A percentile compares a stretch with the other conserved stretches of the same genome.
phyloP scores from a whole-genome alignment of 805 yeast species.

The Candida pseudofarinosa region DNA sequence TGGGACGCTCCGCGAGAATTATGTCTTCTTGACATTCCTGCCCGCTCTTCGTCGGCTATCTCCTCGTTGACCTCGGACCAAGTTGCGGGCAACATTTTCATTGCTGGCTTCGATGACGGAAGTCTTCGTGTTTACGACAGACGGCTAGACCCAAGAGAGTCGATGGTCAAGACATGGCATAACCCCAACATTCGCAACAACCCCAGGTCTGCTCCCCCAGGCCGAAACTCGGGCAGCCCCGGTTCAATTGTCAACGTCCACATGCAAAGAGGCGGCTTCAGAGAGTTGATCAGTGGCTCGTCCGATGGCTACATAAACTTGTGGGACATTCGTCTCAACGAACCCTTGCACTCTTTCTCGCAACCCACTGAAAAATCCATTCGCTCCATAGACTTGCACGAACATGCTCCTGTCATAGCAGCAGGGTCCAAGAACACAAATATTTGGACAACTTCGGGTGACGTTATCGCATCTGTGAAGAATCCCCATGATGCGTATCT shows the following conservation, averaged over 20 bases:
- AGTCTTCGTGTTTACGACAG: conserved; percentile 87
- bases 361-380: conserved; percentile 48
- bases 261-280: conserved; percentile 94
- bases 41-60: conserved; percentile 83
- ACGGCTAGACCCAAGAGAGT: conserved; percentile 76
- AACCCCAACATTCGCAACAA: conserved; percentile 25
- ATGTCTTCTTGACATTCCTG: conserved; percentile 83
- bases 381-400: conserved; percentile 81
- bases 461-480: conserved; percentile 57
- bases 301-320: conserved; percentile 77
- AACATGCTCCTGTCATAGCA: conserved; percentile 92
- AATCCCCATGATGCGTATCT: conserved; percentile 44
- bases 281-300: conserved; percentile 84
- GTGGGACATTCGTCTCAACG: conserved; percentile 83
- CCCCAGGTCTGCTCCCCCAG: conserved; percentile 7
- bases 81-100: conserved; percentile 85
- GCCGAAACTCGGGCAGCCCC: conserved; percentile 25
- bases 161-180: conserved; percentile 82
- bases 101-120: conserved; percentile 92
- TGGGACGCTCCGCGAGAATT: conserved; percentile 98
- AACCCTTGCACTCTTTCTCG: conserved; percentile 64
- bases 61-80: conserved; percentile 91
- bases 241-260: conserved; percentile 73
- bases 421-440: conserved; percentile 80
- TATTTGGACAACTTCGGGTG: conserved; percentile 84